Conservation (phyloP, 1,284 basidiomycete genomes). For the Irpex sp. region DNA sequence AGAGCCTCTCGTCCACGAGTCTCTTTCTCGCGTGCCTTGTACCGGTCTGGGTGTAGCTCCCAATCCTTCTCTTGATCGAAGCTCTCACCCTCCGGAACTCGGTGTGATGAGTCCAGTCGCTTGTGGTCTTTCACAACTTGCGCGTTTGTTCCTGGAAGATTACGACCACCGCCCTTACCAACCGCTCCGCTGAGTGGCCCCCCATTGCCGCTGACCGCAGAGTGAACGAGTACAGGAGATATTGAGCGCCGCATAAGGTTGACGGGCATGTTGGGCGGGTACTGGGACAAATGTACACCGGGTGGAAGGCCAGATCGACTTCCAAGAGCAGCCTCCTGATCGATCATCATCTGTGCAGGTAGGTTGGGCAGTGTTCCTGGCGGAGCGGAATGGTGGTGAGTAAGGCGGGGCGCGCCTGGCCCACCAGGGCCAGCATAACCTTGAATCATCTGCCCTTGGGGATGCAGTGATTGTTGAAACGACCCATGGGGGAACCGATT, state of each 20-base stretch:
- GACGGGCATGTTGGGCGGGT: slow-evolving; percentile 11
- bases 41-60: slow-evolving; percentile 20
- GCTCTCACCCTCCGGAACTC: slow-evolving; percentile 15
- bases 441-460: slow-evolving; percentile 15
- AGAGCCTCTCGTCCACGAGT: slow-evolving; percentile 27
- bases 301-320: slow-evolving; percentile 18
- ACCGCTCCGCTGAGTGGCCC: background rate
- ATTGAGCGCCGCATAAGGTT: slow-evolving; percentile 22
- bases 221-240: slow-evolving; percentile 24
- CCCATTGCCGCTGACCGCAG: background rate
- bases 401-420: slow-evolving; percentile 15
- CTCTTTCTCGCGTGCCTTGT: slow-evolving; percentile 23
- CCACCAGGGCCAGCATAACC: slow-evolving; percentile 15
- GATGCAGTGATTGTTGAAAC: slow-evolving; percentile 11
- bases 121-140: background rate
- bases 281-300: slow-evolving; percentile 17
- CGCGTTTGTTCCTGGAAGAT: background rate
- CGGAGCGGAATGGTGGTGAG: slow-evolving; percentile 24
- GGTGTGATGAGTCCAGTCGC: background rate
- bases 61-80: slow-evolving; percentile 24
- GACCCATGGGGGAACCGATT: slow-evolving; percentile 15
- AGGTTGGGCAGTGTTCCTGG: slow-evolving; percentile 17
- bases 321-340: slow-evolving; percentile 19
- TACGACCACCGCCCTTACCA: background rate
- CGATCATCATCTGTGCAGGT: slow-evolving; percentile 22